These are phyloP conservation scores for Fusarium phyllophilum DNA, from an alignment of 2,329 filamentous ascomycete species.

Conservation along the genomic window DNA sequence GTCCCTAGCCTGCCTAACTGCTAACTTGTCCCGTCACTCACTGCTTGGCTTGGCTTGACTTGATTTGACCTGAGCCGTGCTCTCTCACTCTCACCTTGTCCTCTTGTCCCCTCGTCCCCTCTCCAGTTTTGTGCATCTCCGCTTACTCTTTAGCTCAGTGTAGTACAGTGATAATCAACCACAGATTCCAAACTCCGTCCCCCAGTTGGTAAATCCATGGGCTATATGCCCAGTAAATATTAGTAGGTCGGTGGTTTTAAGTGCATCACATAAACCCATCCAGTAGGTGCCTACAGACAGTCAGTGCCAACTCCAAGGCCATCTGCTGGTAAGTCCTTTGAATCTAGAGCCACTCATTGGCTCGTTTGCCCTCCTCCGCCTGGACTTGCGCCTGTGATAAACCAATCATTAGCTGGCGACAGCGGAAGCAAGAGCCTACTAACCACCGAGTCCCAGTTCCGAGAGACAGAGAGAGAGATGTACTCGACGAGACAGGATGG, in stretches of 20 bases:
- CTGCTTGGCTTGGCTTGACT: background rate
- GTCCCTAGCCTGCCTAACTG: background rate
- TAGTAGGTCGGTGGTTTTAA: constrained; percentile 1
- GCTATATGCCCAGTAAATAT: background rate
- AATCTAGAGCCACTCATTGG: constrained; percentile 20
- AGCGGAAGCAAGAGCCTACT: background rate
- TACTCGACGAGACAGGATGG: background rate
- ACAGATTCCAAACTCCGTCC: background rate
- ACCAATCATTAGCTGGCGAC: constrained; percentile 5
- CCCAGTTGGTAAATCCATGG: background rate
- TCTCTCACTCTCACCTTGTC: background rate
- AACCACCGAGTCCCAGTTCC: background rate
- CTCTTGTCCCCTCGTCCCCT: background rate
- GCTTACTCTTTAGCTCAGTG: background rate
- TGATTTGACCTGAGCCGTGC: background rate
- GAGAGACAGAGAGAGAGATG: background rate
- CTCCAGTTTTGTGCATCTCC: background rate
- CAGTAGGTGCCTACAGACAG: background rate
- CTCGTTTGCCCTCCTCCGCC: background rate
- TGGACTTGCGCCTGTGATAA: background rate
- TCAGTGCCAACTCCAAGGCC: background rate
- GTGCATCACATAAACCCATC: background rate
- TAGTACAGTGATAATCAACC: background rate
- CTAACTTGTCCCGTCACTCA: background rate
- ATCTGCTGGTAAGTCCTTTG: constrained; percentile 6